Conservation (phyloP, 2,329 filamentous ascomycete species). For the Alternaria arborescens region DNA sequence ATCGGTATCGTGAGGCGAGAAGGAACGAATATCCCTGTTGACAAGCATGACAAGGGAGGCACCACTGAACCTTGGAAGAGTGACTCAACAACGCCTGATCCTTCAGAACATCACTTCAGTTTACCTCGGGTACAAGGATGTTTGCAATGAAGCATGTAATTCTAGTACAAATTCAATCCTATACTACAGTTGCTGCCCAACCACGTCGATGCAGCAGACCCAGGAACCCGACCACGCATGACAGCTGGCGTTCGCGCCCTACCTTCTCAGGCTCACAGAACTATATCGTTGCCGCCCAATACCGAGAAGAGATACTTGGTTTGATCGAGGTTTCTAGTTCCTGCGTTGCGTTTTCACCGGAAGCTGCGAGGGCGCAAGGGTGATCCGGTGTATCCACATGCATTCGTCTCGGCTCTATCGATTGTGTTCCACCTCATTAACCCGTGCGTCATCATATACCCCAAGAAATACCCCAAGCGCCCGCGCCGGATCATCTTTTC, state of each 20-base stretch:
- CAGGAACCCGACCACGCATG: slow-evolving; percentile 28
- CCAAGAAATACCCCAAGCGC: slow-evolving; percentile 37
- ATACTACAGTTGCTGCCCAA: slow-evolving; percentile 38
- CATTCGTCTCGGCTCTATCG: slow-evolving; percentile 25
- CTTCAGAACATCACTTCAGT: slow-evolving; percentile 4
- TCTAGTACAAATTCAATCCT: slow-evolving; percentile 28
- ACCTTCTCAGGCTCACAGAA: slow-evolving; percentile 23
- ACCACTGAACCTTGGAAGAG: slow-evolving; percentile 4
- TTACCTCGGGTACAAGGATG: slow-evolving; percentile 8
- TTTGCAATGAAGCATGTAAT: slow-evolving; percentile 25
- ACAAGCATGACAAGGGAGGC: slow-evolving; percentile 4
- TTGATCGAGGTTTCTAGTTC: slow-evolving; percentile 20
- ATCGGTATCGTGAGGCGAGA: slow-evolving; percentile 25
- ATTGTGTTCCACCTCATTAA: slow-evolving; percentile 27
- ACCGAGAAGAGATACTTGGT: slow-evolving; percentile 8
- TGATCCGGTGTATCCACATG: slow-evolving; percentile 30
- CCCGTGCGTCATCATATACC: slow-evolving; percentile 39
- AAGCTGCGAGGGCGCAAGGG: slow-evolving; percentile 20
- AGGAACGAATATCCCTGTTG: slow-evolving; percentile 19
- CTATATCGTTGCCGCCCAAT: slow-evolving; percentile 35
- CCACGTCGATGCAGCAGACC: slow-evolving; percentile 13
- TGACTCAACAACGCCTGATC: slow-evolving; percentile 18
- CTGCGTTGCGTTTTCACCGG: slow-evolving; percentile 26
- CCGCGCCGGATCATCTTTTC: slow-evolving; percentile 37
- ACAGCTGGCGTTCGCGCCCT: slow-evolving; percentile 31